phyloP scores from a whole-genome alignment of 768 basidiomycete genomes.

The Lactifluus volemus region DNA sequence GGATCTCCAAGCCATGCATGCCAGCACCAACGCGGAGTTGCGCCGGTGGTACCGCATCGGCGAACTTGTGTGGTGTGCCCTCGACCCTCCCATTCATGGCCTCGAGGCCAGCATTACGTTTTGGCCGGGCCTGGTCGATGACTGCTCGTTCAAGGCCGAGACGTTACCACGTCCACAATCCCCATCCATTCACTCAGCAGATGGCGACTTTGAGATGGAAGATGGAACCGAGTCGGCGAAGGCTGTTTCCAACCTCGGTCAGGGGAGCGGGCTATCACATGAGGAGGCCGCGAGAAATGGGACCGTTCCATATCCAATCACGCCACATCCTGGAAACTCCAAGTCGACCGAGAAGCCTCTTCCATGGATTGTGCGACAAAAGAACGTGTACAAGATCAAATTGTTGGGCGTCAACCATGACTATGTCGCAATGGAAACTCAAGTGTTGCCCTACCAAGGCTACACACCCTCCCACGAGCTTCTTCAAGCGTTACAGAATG shows the following conservation, averaged over 20 bases:
- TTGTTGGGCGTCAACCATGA: conserved; percentile 50
- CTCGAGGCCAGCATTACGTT: conserved; percentile 43
- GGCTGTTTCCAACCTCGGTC: neutral
- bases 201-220: conserved; percentile 20
- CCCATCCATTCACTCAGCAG: conserved; percentile 15
- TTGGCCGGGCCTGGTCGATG: conserved; percentile 69
- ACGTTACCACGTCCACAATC: conserved; percentile 27
- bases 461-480: conserved; percentile 47
- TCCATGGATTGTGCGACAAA: conserved; percentile 55
- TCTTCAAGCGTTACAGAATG: conserved; percentile 34
- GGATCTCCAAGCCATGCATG: conserved; percentile 53
- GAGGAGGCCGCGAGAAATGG: neutral
- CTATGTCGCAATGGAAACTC: conserved; percentile 41
- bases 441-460: conserved; percentile 70
- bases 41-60: conserved; percentile 57
- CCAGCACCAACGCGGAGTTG: conserved; percentile 35
- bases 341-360: conserved; percentile 17
- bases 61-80: conserved; percentile 64
- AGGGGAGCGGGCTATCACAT: neutral
- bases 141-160: conserved; percentile 41
- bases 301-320: conserved; percentile 5
- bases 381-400: conserved; percentile 56
- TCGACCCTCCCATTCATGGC: conserved; percentile 42
- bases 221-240: conserved; percentile 5
- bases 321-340: conserved; percentile 10